A percentile compares a stretch with the other conserved stretches of the same genome.
Evolutionary conservation across 139 green algal genomes (phyloP).

Genomic region (Chlamydomonas schloesseri): DNA sequence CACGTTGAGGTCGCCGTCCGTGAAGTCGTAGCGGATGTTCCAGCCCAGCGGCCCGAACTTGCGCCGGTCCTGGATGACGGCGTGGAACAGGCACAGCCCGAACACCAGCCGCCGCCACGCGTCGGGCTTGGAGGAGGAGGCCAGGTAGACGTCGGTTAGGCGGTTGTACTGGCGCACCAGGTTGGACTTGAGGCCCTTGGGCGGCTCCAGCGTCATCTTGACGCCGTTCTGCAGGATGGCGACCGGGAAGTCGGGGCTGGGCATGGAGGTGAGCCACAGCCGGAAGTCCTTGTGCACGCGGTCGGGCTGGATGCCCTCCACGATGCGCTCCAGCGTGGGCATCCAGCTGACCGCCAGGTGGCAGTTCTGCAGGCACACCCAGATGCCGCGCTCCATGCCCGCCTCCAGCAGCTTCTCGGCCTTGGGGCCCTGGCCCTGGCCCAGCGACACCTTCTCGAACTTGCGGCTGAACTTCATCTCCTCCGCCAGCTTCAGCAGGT

Average conservation of each 20-base stretch:
- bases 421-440: constrained; percentile 88
- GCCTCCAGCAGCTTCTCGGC: constrained; percentile 79
- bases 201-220: constrained; percentile 91
- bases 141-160: constrained; percentile 77
- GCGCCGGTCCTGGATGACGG: constrained; percentile 77
- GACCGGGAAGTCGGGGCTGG: constrained; percentile 79
- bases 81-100: constrained; percentile 78
- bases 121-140: constrained; percentile 68
- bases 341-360: constrained; percentile 85
- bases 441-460: constrained; percentile 89
- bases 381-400: constrained; percentile 73
- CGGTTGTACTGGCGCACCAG: constrained; percentile 71
- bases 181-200: constrained; percentile 83
- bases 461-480: constrained; percentile 84
- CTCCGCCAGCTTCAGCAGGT: constrained; percentile 88
- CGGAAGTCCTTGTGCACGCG: constrained; percentile 83
- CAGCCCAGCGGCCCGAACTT: constrained; percentile 87
- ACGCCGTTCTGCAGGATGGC: constrained; percentile 82
- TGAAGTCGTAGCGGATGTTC: constrained; percentile 91
- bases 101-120: constrained; percentile 79
- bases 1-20: constrained; percentile 81
- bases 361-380: constrained; percentile 86
- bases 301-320: constrained; percentile 74
- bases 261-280: constrained; percentile 86
- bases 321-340: constrained; percentile 82